Conservation (phyloP, 306 rosid genomes). For the Gastrolobium villosum region DNA sequence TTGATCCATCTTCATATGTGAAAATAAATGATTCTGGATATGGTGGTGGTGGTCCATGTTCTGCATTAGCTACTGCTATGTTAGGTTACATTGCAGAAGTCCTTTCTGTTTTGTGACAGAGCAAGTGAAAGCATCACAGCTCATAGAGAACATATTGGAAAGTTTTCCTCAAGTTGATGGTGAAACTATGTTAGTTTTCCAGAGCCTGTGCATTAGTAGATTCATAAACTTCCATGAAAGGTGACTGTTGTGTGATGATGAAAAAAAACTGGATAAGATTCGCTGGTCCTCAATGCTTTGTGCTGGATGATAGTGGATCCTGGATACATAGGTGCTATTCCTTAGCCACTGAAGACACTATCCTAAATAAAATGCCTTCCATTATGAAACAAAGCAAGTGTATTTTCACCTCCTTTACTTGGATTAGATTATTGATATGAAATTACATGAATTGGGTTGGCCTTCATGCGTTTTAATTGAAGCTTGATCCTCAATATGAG, state of each 20-base stretch:
- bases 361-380: no score
- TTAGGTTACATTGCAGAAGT: constrained; percentile 97
- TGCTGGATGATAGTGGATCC: constrained; percentile 99
- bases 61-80: constrained; percentile 95
- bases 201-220: constrained; percentile 93
- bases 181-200: constrained; percentile 89
- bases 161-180: constrained; percentile 83
- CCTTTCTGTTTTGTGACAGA: constrained; percentile 91
- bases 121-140: constrained; percentile 84
- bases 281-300: constrained; percentile 94
- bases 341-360: constrained; percentile 61
- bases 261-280: constrained; percentile 91
- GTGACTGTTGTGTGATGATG: constrained; percentile 96
- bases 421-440: no score
- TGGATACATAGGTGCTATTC: constrained; percentile 97
- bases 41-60: constrained; percentile 97
- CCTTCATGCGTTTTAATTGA: no score
- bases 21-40: constrained; percentile 92
- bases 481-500: no score
- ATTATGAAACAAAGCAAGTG: no score
- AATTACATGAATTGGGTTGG: no score
- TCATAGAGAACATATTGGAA: constrained; percentile 91
- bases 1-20: constrained; percentile 73
- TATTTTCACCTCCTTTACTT: no score
- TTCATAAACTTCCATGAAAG: constrained; percentile 97